A percentile compares a stretch with the other conserved stretches of the same genome.
These are phyloP conservation scores for Mucor ambiguus DNA, from an alignment of 371 early-diverging fungal species.

Conservation along the genomic window DNA sequence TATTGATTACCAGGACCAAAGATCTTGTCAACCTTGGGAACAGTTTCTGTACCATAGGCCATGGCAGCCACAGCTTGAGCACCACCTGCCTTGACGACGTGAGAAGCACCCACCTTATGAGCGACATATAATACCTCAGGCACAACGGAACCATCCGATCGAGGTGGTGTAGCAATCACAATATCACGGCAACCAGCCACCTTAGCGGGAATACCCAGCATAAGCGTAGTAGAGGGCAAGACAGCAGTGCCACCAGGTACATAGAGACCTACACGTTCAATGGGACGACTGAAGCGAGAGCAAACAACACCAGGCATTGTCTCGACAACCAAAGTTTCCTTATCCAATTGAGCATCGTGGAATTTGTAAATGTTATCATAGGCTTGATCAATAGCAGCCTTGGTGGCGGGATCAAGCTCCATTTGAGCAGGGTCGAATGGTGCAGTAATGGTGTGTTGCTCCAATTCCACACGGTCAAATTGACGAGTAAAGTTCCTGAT, in stretches of 20 bases:
- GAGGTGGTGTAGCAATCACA: conserved; percentile 96
- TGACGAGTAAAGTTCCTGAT: conserved; percentile 82
- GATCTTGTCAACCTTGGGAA: conserved; percentile 98
- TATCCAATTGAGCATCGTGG: conserved; percentile 91
- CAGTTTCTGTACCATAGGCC: conserved; percentile 95
- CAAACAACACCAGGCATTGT: conserved; percentile 97
- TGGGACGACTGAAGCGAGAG: conserved; percentile 89
- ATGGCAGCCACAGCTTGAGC: conserved; percentile 99
- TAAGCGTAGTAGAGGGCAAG: conserved; percentile 92
- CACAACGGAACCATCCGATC: conserved; percentile 86
- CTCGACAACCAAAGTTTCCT: conserved; percentile 77
- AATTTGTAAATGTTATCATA: conserved; percentile 91
- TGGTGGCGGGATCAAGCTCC: conserved; percentile 69
- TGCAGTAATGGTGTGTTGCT: conserved; percentile 72
- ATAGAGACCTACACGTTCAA: conserved; percentile 95
- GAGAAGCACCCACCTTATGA: conserved; percentile 92
- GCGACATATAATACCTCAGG: conserved; percentile 98
- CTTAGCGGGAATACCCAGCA: conserved; percentile 97
- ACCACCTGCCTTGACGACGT: conserved; percentile 93
- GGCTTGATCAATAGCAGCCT: conserved; percentile 91
- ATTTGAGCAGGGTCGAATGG: conserved; percentile 81
- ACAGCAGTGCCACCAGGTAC: conserved; percentile 99
- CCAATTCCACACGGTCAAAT: conserved; percentile 87
- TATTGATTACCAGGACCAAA: conserved; percentile 99
- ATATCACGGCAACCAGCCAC: conserved; percentile 96